Conservation (phyloP, 257 asterid genomes). For the Solanum pinnatisectum region DNA sequence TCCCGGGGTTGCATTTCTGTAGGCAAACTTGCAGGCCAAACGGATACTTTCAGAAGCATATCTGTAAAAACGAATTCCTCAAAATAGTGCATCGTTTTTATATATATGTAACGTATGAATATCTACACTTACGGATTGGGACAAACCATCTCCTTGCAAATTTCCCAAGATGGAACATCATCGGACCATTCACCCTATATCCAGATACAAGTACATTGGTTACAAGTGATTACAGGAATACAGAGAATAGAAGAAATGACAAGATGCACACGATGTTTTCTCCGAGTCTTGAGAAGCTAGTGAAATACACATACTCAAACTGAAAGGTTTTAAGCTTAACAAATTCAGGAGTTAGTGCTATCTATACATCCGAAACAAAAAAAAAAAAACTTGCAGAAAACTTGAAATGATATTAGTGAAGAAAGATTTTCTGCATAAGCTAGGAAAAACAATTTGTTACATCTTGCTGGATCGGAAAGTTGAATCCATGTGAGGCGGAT, state of each 20-base stretch:
- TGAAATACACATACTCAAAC: not conserved
- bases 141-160: slow-evolving; percentile 56
- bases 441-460: not conserved
- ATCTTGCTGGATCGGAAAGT: not conserved
- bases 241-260: not conserved
- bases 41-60: slow-evolving; percentile 84
- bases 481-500: not conserved
- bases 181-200: slow-evolving; percentile 35
- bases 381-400: not conserved
- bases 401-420: not conserved
- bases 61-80: slow-evolving; percentile 31
- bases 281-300: not conserved
- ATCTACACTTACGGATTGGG: slow-evolving; percentile 65
- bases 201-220: slow-evolving; percentile 5
- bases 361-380: not conserved
- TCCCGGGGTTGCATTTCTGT: slow-evolving; percentile 95
- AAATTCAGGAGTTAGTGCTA: not conserved
- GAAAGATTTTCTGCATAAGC: not conserved
- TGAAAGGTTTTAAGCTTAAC: not conserved
- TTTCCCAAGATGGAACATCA: slow-evolving; percentile 31
- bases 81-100: not conserved
- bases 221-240: not conserved
- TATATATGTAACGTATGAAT: not conserved
- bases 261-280: not conserved
- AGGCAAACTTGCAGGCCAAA: slow-evolving; percentile 75